Conservation (phyloP, 2,329 filamentous ascomycete genomes). For the Emericellopsis atlantica region DNA sequence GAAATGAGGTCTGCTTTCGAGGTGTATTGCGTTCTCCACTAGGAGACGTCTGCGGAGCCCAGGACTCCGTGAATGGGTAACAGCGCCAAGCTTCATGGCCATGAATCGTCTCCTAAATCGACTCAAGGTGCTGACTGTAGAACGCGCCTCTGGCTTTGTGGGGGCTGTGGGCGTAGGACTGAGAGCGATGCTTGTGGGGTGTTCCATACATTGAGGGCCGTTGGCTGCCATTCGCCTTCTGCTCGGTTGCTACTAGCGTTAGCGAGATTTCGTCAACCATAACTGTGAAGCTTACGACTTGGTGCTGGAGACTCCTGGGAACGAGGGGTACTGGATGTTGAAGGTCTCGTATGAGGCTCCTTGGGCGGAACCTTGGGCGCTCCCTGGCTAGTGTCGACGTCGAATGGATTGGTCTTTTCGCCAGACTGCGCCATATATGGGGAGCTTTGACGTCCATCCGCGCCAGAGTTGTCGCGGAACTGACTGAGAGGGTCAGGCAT, state of each 20-base stretch:
- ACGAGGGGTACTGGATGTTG: too few relatives aligned
- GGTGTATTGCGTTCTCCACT: slow-evolving; percentile 16
- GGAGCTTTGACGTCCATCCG: slow-evolving; percentile 40
- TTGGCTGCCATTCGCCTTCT: slow-evolving; percentile 5
- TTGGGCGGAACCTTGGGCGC: neutral
- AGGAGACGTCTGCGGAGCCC: slow-evolving; percentile 6
- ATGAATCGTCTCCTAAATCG: slow-evolving; percentile 2
- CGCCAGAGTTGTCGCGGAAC: slow-evolving; percentile 28
- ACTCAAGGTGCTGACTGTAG: neutral
- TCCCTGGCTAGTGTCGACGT: slow-evolving; percentile 14
- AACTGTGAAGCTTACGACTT: too few relatives aligned
- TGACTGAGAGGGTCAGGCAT: slow-evolving; percentile 34
- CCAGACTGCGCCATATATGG: slow-evolving; percentile 43
- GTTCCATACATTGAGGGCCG: slow-evolving; percentile 34
- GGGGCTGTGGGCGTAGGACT: neutral
- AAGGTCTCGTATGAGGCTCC: neutral
- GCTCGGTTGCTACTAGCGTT: neutral
- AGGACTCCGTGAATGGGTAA: neutral
- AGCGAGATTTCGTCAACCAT: neutral
- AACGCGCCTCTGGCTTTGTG: neutral
- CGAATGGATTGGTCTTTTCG: slow-evolving; percentile 47
- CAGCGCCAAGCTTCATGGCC: neutral
- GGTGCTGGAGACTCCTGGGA: too few relatives aligned
- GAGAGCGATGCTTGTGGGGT: slow-evolving; percentile 6
- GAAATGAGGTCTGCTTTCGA: neutral